These are phyloP conservation scores for Suhomyces maxii DNA, from an alignment of 1,139 yeast species.

Conservation along the genomic window DNA sequence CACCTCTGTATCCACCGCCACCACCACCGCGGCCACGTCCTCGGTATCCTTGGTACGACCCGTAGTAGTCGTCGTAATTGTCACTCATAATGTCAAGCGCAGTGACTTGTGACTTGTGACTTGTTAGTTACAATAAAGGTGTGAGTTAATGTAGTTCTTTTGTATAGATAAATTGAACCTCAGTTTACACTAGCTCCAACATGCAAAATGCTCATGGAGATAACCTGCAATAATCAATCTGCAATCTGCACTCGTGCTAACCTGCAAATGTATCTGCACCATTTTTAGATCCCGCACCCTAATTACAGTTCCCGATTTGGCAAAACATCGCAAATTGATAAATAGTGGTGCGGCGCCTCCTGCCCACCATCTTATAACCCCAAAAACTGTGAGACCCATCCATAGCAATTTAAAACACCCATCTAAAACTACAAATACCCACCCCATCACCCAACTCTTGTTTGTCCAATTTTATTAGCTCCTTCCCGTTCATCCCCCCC, in stretches of 20 bases:
- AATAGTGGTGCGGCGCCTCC: slow-evolving; percentile 5
- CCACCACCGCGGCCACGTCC: slow-evolving; percentile 10
- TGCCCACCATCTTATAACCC: not conserved
- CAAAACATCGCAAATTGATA: slow-evolving; percentile 2
- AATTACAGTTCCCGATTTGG: slow-evolving; percentile 12
- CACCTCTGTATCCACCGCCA: slow-evolving; percentile 5
- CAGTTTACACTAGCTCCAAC: not conserved
- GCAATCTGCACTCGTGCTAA: not conserved
- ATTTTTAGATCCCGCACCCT: too few species aligned
- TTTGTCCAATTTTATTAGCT: not conserved
- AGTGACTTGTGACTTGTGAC: not conserved
- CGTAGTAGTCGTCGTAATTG: slow-evolving; percentile 11
- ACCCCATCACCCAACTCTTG: not conserved
- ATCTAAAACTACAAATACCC: not conserved
- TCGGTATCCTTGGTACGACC: slow-evolving; percentile 11
- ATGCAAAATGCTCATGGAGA: not conserved
- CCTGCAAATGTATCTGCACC: too few species aligned
- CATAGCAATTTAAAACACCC: not conserved
- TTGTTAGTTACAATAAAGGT: too few species aligned
- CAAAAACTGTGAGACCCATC: too few species aligned
- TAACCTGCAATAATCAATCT: not conserved
- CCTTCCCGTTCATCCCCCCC: not conserved
- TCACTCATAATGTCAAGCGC: not conserved
- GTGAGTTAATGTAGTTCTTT: too few species aligned
- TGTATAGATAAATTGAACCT: too few species aligned